A percentile compares a stretch with the other conserved stretches of the same genome.
These are phyloP conservation scores for Saturnispora saitoi DNA, from an alignment of 805 yeast genomes.

Conservation along the genomic window DNA sequence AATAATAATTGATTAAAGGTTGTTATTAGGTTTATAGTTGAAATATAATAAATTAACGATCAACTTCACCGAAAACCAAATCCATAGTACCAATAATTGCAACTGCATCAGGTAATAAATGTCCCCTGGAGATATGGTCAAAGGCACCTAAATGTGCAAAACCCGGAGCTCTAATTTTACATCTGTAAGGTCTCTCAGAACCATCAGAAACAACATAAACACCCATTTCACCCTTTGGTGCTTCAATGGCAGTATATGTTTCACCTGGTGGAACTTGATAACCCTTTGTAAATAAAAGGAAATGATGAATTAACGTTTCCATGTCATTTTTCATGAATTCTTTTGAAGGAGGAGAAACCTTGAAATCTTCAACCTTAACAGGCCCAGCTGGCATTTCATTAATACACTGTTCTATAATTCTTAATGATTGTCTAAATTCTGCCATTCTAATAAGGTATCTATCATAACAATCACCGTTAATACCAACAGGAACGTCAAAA, in stretches of 20 bases:
- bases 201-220: slow-evolving; percentile 86
- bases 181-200: slow-evolving; percentile 81
- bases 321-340: slow-evolving; percentile 80
- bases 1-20: background rate
- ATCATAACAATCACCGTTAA: slow-evolving; percentile 86
- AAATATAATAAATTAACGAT: slow-evolving; percentile 42
- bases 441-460: slow-evolving; percentile 84
- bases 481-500: slow-evolving; percentile 80
- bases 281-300: slow-evolving; percentile 80
- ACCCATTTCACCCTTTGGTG: slow-evolving; percentile 94
- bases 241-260: slow-evolving; percentile 85
- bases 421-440: slow-evolving; percentile 82
- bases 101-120: slow-evolving; percentile 83
- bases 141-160: slow-evolving; percentile 85
- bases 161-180: slow-evolving; percentile 93
- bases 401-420: slow-evolving; percentile 84
- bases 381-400: slow-evolving; percentile 92
- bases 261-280: slow-evolving; percentile 85
- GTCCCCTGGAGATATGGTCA: slow-evolving; percentile 80
- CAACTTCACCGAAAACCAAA: slow-evolving; percentile 90
- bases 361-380: slow-evolving; percentile 83
- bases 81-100: slow-evolving; percentile 95
- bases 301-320: slow-evolving; percentile 89
- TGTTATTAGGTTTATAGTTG: background rate
- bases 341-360: slow-evolving; percentile 77